A percentile compares a stretch with the other conserved stretches of the same genome.
These are phyloP conservation scores for Colletotrichum euphorbiae DNA, from an alignment of 2,329 filamentous ascomycete genomes.

Conservation along the genomic window DNA sequence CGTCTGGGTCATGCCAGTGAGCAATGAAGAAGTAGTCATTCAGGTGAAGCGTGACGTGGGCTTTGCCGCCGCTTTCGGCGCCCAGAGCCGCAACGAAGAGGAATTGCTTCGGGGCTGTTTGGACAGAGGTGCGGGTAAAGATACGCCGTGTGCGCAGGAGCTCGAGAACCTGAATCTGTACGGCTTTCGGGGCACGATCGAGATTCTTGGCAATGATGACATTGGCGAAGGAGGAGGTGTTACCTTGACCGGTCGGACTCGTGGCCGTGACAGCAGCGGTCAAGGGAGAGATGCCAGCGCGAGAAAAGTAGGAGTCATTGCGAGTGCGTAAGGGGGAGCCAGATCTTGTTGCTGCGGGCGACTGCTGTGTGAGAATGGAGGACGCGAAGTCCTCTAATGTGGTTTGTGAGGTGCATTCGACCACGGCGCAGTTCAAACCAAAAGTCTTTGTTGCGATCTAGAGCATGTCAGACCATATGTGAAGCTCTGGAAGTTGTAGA, in stretches of 20 bases:
- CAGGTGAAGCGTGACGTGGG: slow-evolving; percentile 66
- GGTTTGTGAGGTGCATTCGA: slow-evolving; percentile 79
- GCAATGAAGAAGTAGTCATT: slow-evolving; percentile 91
- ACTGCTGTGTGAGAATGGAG: slow-evolving; percentile 68
- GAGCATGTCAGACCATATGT: neutral
- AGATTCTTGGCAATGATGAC: slow-evolving; percentile 86
- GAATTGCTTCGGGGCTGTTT: slow-evolving; percentile 81
- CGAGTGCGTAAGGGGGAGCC: slow-evolving; percentile 43
- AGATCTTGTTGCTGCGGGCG: slow-evolving; percentile 44
- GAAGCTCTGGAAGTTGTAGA: neutral
- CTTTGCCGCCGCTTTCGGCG: slow-evolving; percentile 58
- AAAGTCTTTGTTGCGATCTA: slow-evolving; percentile 79
- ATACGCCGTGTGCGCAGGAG: slow-evolving; percentile 84
- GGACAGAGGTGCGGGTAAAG: slow-evolving; percentile 78
- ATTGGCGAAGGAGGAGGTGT: slow-evolving; percentile 72
- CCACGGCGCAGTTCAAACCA: slow-evolving; percentile 73
- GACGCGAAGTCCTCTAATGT: slow-evolving; percentile 85
- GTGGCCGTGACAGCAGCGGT: slow-evolving; percentile 44
- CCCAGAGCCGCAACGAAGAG: slow-evolving; percentile 81
- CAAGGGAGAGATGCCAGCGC: slow-evolving; percentile 45
- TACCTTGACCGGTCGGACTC: slow-evolving; percentile 32
- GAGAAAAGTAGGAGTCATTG: slow-evolving; percentile 42
- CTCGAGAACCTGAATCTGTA: slow-evolving; percentile 85
- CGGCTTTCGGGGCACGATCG: slow-evolving; percentile 75
- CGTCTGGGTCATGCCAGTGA: slow-evolving; percentile 80